Percentiles rank a stretch among this genome's conserved stretches.
Conservation (phyloP, 164 flowering plant genomes). For the Stephania japonica region DNA sequence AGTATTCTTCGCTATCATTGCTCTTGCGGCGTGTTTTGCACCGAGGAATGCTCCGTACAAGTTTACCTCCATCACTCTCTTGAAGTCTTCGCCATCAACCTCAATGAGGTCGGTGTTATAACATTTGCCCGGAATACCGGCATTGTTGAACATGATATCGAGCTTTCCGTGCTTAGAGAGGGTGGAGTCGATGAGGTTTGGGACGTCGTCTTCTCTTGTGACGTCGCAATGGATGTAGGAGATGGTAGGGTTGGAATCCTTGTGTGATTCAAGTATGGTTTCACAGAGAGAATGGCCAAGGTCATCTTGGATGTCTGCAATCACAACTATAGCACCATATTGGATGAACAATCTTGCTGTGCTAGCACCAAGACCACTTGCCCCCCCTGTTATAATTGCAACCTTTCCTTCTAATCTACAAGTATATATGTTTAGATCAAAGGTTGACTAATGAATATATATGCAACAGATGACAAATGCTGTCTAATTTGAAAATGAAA, state of each 20-base stretch:
- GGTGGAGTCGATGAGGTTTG: conserved; percentile 9
- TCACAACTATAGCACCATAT: conserved; percentile 72
- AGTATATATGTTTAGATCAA: too few relatives aligned
- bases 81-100: conserved; percentile 7
- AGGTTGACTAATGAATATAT: too few relatives aligned
- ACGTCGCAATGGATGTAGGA: conserved; percentile 65
- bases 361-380: conserved; percentile 81
- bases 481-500: too few relatives aligned
- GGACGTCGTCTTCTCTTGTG: conserved; percentile 19
- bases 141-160: conserved; percentile 29
- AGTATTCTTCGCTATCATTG: conserved; percentile 25
- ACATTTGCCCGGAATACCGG: conserved; percentile 10
- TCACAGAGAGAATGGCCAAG: conserved; percentile 40
- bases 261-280: conserved; percentile 28
- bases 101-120: conserved; percentile 3
- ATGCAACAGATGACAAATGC: too few relatives aligned
- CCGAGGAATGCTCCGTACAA: conserved; percentile 18
- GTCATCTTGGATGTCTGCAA: conserved; percentile 64
- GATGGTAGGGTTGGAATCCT: conserved; percentile 3
- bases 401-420: conserved; percentile 54
- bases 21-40: conserved; percentile 41
- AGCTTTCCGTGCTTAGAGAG: conserved; percentile 21
- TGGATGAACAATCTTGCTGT: conserved; percentile 55
- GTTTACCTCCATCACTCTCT: conserved; percentile 13
- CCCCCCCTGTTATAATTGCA: conserved; percentile 86